Percentiles rank a stretch among this genome's conserved stretches.
Conservation (phyloP, 164 flowering plant genomes). For the Litsea cubeba region DNA sequence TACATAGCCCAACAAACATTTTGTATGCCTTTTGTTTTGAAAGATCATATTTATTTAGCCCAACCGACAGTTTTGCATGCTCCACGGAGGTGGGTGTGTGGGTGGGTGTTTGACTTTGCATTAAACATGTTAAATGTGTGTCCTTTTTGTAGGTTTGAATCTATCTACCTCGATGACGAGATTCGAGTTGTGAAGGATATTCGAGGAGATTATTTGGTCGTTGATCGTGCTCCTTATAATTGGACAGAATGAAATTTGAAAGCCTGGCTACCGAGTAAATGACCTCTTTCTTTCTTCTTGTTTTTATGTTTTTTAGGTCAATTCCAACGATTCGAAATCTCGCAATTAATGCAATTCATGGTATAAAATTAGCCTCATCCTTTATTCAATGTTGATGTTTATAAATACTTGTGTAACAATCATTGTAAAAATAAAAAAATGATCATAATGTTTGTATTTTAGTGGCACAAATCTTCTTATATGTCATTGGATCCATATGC, state of each 20-base stretch:
- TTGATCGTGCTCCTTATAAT: conserved; percentile 66
- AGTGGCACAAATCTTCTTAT: background rate
- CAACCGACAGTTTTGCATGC: too few relatives aligned
- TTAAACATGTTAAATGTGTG: too few relatives aligned
- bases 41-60: too few relatives aligned
- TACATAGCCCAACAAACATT: too few relatives aligned
- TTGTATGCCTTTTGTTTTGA: too few relatives aligned
- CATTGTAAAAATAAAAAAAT: too few relatives aligned
- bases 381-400: too few relatives aligned
- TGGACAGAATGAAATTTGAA: conserved; percentile 53
- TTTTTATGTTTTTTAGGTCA: background rate
- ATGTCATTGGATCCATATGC: background rate
- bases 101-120: too few relatives aligned
- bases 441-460: background rate
- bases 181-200: conserved; percentile 78
- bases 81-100: too few relatives aligned
- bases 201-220: conserved; percentile 67
- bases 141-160: conserved; percentile 51
- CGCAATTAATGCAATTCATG: background rate
- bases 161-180: conserved; percentile 66
- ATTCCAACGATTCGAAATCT: background rate
- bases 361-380: background rate
- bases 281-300: background rate
- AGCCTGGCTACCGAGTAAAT: too few relatives aligned
- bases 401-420: too few relatives aligned